Evolutionary conservation across 331 rosid species (phyloP), one percentile per base, ranked within the genome.

Genomic region (Spiraea crenata): DNA sequence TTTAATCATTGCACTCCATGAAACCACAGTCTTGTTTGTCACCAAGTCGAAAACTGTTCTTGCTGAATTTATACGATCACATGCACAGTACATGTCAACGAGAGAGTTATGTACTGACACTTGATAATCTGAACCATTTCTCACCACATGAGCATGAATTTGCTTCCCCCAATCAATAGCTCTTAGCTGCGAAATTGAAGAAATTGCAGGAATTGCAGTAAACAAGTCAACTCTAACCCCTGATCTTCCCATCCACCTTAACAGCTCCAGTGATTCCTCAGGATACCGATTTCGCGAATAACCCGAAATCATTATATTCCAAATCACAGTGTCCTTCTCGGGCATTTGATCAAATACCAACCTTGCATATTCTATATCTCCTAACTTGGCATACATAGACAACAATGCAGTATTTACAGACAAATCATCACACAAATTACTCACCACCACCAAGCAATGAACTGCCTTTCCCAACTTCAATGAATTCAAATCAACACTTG

Each of bases 1-100:
- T 77, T 86, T 88, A 40, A 91, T 83, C 83, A 91, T 83, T 50
- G 87, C 84, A 72, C 89, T 87, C 96, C 97, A 88, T 31, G 96
- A 85, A 77, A 88, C 92, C 71, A 83, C 74, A 45, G 84, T 80
- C 84, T 79, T 91, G 63, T 71, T 65, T 7, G 3, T 51, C 68
- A 85, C 74, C 76, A 65, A 56, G 46, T 71, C 75, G 35, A 87
- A 91, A 69, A 81, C 66, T 72, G 66, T 86, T 39, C 35, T 48
- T 0, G 91, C 92, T 0, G 65, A 83, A 77, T 51, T 55, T 13
- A 91, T 55, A 59, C 20, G 31, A 7, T 72, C n/a, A 39, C 92
- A 86, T 5, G 67, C 78, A 20, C 79, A 79, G 57, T 91, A 91
- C 96, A 91, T 88, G 71, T 85, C 88, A 58, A 91, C 80, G 40